Evolutionary conservation across 257 asterid genomes (phyloP), one percentile per base, ranked within the genome.

Genomic region (Agastache rugosa): DNA sequence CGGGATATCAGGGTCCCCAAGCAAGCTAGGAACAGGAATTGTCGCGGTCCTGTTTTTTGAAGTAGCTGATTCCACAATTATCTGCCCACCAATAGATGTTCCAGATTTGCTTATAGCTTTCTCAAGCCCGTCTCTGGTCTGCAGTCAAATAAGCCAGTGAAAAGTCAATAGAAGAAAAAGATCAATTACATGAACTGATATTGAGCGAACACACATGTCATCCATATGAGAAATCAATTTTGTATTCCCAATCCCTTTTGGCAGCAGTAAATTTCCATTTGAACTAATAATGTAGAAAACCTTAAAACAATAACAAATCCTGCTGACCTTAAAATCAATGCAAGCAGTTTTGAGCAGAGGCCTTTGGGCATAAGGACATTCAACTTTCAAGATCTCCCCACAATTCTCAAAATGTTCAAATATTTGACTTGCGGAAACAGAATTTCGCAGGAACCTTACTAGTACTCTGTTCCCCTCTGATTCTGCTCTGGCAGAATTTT

Each of bases 311-410:
- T 16, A 58, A 25, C 17, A 29, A 29, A 29, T 29, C 34, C 34
- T 35, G 75, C 83, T 77, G 45, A 87, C 96, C 89, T 80, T 58
- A 76, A 89, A 89, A 80, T 79, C 53, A 63, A 89, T 53, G 69
- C 70, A 53, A 70, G 88, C 90, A 81, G 47, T 31, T 62, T 51
- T 80, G 70, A 64, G 73, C 47, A 34, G 65, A 69, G 73, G 72
- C 50, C 58, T 66, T 77, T 63, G 41, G 58, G 51, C 60, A 67
- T 58, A 2, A 56, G 58, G 71, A 74, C 83, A 14, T 53, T 80
- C 82, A 72, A 84, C 74, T 56, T 79, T 77, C 76, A 74, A 50
- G 70, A 89, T 78, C 67, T 75, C 79, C 56, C 88, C 92, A 73
- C 78, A 85, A 31, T n/a, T 9, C 19, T 35, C 19, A 72, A 89